These are phyloP conservation scores for Naganishia vaughanmartiniae DNA, from an alignment of 768 basidiomycete species.

Conservation along the genomic window DNA sequence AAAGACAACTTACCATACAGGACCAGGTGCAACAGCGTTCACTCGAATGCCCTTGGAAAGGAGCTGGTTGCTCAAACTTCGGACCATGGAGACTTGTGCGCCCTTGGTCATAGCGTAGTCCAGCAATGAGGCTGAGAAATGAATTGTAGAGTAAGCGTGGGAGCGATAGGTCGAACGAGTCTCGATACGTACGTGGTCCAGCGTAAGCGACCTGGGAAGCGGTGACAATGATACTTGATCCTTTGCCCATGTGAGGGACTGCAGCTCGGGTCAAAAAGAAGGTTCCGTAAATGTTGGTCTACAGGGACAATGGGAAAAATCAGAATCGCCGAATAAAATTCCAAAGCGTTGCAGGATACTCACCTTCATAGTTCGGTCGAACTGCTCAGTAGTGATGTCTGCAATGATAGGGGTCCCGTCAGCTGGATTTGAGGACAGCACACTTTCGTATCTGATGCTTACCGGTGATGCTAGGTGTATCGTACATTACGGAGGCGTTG, in stretches of 20 bases:
- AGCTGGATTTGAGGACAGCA: slow-evolving; percentile 53
- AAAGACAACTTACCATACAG: slow-evolving; percentile 1
- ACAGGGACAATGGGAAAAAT: slow-evolving; percentile 41
- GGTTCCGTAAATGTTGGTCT: slow-evolving; percentile 63
- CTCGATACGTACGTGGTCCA: slow-evolving; percentile 36
- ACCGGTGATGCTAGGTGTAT: slow-evolving; percentile 50
- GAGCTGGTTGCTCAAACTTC: slow-evolving; percentile 59
- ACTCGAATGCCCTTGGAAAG: slow-evolving; percentile 58
- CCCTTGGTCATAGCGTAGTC: slow-evolving; percentile 63
- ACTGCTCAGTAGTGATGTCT: slow-evolving; percentile 55
- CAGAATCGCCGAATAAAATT: not conserved
- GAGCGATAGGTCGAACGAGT: not conserved
- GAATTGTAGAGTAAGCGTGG: not conserved
- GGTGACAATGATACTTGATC: slow-evolving; percentile 64
- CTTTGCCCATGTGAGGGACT: slow-evolving; percentile 64
- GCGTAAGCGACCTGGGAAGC: slow-evolving; percentile 55
- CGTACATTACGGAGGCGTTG: slow-evolving; percentile 61
- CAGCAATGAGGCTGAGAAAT: slow-evolving; percentile 49
- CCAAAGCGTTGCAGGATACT: slow-evolving; percentile 20
- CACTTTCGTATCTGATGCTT: not conserved
- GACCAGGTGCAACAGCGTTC: slow-evolving; percentile 49
- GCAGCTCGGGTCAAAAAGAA: slow-evolving; percentile 61
- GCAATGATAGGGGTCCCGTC: slow-evolving; percentile 43
- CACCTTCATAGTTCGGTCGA: slow-evolving; percentile 40
- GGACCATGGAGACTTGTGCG: slow-evolving; percentile 58